Evolutionary conservation across 1,284 basidiomycete species (phyloP), one percentile per base, ranked within the genome.

Genomic region (Puccinia coronata): DNA sequence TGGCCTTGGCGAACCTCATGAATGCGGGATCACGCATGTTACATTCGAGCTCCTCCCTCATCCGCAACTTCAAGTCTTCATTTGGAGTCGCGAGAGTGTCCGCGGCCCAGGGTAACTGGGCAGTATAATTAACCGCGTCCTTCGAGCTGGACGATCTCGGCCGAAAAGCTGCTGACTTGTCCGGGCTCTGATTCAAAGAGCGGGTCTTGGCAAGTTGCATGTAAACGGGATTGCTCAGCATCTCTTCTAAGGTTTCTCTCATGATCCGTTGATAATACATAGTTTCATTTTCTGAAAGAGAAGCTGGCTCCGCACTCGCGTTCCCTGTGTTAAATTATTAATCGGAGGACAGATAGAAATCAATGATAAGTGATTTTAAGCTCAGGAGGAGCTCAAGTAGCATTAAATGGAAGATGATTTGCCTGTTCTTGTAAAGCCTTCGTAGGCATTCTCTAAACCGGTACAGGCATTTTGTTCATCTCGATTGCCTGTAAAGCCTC

Each of bases 161-260:
- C 57, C 34, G 9, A 31, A 59, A 59, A 31, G 57, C 57, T 16
- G 28, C 57, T 31, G 28, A 16, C 57, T 28, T 8, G 14, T 59
- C 18, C 8, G 57, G 57, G 16, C 57, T 59, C 57, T 28, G 4
- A 34, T 59, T 31, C 28, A 59, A 31, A 1, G 57, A 59, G 28
- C 57, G 57, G 28, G 57, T 31, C 57, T 59, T 59, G 4, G 57
- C 57, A 14, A 59, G 57, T 59, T 59, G 57, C 57, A 59, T 59
- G 57, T 59, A 59, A 4, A 14, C 57, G 11, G 28, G 57, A 2
- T 8, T 31, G 1, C 6, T 31, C 57, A 59, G 5, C 57, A 59
- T 59, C 57, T 59, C 57, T 31, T 59, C 57, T 18, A 59, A 3
- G 28, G 28, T 31, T 18, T 59, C 57, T 25, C 57, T 59, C 57